Evolutionary conservation across 345 rosid species (phyloP).

Genomic region (Pistacia vera): DNA sequence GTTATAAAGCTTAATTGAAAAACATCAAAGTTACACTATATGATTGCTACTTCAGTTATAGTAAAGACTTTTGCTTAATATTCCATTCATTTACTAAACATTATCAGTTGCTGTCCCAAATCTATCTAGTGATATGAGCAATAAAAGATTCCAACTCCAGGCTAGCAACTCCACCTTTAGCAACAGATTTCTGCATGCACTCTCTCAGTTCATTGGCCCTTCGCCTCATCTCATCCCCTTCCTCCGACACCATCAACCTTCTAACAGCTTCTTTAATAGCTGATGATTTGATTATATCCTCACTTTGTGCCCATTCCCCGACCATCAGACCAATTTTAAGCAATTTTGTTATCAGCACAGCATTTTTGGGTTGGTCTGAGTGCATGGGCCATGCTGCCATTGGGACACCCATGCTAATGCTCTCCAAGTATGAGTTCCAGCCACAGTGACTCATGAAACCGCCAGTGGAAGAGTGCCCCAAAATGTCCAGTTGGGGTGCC

Average conservation of each 20-base stretch:
- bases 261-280: neutral
- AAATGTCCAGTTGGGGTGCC: constrained; percentile 15
- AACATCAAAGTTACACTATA: neutral
- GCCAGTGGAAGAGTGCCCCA: neutral
- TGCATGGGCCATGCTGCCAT: constrained; percentile 23
- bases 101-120: too few relatives aligned
- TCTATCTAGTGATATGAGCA: constrained; percentile 3
- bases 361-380: constrained; percentile 13
- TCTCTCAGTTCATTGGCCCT: neutral
- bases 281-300: neutral
- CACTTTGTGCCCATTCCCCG: neutral
- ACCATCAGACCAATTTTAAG: constrained; percentile 12
- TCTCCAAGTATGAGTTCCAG: constrained; percentile 10
- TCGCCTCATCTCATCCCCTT: constrained; percentile 1
- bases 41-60: neutral
- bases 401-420: constrained; percentile 13
- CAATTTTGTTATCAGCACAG: neutral
- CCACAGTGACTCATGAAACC: constrained; percentile 25
- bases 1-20: neutral
- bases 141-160: constrained; percentile 2
- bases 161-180: constrained; percentile 3
- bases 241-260: neutral
- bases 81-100: too few relatives aligned
- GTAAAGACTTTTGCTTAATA: neutral
- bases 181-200: neutral